Base-by-base conservation (phyloP, 148 eudicot genomes). In the Arbutus unedo region DNA sequence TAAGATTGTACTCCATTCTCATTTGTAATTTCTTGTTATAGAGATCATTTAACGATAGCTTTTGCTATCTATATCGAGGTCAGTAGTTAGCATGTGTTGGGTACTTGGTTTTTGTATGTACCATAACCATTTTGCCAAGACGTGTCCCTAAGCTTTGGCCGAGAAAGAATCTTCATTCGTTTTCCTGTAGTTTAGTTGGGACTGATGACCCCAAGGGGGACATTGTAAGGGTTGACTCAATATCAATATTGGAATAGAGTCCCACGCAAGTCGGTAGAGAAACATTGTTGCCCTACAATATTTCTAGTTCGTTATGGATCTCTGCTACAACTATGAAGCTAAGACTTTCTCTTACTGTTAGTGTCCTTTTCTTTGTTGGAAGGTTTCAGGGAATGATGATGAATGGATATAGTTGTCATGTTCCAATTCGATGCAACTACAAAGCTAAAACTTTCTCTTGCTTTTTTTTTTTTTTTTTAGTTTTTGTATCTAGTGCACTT, bases 1-100 rank as follows among this genome's bases (percentile, higher is more conserved):
- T 66, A 48, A 66, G 57, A 64, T 80, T 47, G n/a, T 49, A 8
- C 49, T 80, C 15, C 73, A 79, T 44, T 64, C 21, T 79, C 47
- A 13, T 21, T 31, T 47, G 16, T 25, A 2, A 9, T n/a, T 49
- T 18, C 51, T 15, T 71, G 13, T 49, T 23, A 25, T 7, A 57
- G 38, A 18, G 50, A 53, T 70, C 31, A 11, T n/a, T 81, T 4
- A 54, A 55, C 18, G 4, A 75, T 50, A 51, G 75, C 56, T 6
- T 77, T 8, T 64, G 74, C n/a, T 47, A 80, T 56, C 49, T 49
- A 48, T 50, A 67, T 25, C 18, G 19, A 57, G 59, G 68, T 80
- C 72, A 66, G 4, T 73, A 49, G 66, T 49, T 66, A 80, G 59
- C 23, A 21, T 64, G 59, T 15, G 19, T 51, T 57, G 9, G 74